Evolutionary conservation across 2,329 filamentous ascomycete genomes (phyloP), one percentile per base, ranked within the genome.

Genomic region (Calonectria montana): DNA sequence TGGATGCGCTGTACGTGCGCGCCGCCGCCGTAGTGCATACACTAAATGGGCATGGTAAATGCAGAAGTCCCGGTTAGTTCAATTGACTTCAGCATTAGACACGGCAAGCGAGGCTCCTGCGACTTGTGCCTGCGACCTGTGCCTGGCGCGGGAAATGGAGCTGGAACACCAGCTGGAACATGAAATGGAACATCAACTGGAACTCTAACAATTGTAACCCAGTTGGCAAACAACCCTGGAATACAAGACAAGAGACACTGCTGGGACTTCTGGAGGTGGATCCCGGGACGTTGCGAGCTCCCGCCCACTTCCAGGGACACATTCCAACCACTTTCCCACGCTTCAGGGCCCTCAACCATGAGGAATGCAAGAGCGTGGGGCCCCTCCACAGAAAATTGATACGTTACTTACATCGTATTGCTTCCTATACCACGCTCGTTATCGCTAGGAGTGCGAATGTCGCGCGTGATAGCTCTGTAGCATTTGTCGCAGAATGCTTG

Each of bases 271-370:
- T 67, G 67, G 74, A 47, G 65, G 77, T 74, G 69, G 74, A 70
- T 68, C 53, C 37, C 73, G 74, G 75, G 76, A 78, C 76, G 74
- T 77, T 78, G 73, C 73, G 74, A 70, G 70, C 73, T 69, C 74
- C 68, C 70, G 68, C 64, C 31, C 63, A 47, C 69, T 57, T 69
- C 65, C 72, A 69, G 69, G 72, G 53, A 61, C 47, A 41, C 71
- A 69, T 70, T 74, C 65, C 66, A 71, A 47, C 47, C 64, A 55
- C 23, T 15, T 57, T 41, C 21, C 48, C 25, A 48, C 39, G 18
- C 27, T 35, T 50, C 48, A 65, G 48, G 37, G 37, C 53, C 57
- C 41, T 48, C 53, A 9, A 41, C 48, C 45, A 23, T 23, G 61
- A 69, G 45, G 55, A 70, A 70, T 66, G 68, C 29, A 66, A 21